Percentiles rank a stretch among this genome's conserved stretches.
Conservation (phyloP, 768 basidiomycete species). For the Cyclocybe aegerita region DNA sequence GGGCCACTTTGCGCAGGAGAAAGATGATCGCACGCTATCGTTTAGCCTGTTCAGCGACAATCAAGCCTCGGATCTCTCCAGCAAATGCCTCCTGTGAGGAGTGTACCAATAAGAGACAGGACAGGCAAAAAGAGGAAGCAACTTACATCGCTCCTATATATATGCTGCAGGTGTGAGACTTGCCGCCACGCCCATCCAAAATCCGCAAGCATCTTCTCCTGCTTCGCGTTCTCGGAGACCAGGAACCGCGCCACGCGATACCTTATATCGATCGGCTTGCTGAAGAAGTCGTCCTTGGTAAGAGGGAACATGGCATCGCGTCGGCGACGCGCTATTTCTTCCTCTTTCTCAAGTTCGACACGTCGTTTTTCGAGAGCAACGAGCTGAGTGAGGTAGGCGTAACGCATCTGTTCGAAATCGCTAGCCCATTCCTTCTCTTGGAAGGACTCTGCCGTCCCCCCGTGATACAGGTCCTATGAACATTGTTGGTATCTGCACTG, state of each 20-base stretch:
- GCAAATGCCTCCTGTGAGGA: slow-evolving; percentile 11
- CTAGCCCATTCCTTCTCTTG: slow-evolving; percentile 24
- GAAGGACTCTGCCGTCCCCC: background rate
- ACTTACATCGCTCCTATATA: slow-evolving; percentile 43
- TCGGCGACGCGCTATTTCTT: slow-evolving; percentile 23
- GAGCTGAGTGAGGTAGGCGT: slow-evolving; percentile 28
- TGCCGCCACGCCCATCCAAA: slow-evolving; percentile 55
- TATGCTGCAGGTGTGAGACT: slow-evolving; percentile 39
- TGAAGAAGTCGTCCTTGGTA: slow-evolving; percentile 31
- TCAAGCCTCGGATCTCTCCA: slow-evolving; percentile 22
- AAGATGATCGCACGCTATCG: too few relatives aligned
- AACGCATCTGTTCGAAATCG: slow-evolving; percentile 27
- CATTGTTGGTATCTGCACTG: background rate
- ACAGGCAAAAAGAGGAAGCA: slow-evolving; percentile 3
- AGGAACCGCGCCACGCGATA: slow-evolving; percentile 53
- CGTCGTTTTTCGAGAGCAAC: slow-evolving; percentile 17
- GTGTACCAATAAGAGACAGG: slow-evolving; percentile 8
- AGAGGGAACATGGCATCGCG: slow-evolving; percentile 32
- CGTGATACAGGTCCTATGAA: background rate
- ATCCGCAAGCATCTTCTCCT: slow-evolving; percentile 47
- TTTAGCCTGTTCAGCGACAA: slow-evolving; percentile 17
- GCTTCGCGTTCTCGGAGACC: slow-evolving; percentile 21
- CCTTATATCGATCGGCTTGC: slow-evolving; percentile 40
- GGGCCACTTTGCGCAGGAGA: too few relatives aligned
- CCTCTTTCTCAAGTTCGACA: slow-evolving; percentile 13